Conservation (phyloP, 106 monocot species). For the Dioscorea dumetorum region DNA sequence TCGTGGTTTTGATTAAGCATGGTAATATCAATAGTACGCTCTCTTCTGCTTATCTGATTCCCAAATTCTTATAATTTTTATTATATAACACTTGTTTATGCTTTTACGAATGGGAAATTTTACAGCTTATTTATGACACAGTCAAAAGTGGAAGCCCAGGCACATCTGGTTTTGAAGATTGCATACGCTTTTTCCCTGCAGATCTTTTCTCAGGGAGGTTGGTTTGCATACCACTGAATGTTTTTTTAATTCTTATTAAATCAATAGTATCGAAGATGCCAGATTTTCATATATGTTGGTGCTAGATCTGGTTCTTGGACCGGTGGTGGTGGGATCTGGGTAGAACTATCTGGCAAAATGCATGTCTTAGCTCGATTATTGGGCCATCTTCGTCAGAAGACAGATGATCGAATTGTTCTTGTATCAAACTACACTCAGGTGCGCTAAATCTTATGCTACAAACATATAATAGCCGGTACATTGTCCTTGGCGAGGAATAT, state of each 20-base stretch:
- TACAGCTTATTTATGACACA: conserved; percentile 94
- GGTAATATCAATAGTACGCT: too few relatives aligned
- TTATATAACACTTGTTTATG: too few relatives aligned
- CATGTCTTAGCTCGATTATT: conserved; percentile 87
- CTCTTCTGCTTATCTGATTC: too few relatives aligned
- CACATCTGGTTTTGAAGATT: conserved; percentile 85
- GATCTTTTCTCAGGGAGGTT: conserved; percentile 93
- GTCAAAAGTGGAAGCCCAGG: conserved; percentile 80
- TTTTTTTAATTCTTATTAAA: too few relatives aligned
- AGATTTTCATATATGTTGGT: neutral
- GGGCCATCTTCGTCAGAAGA: conserved; percentile 78
- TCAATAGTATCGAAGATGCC: too few relatives aligned
- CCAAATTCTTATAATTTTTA: too few relatives aligned
- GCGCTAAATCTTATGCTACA: neutral
- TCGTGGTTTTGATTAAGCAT: too few relatives aligned
- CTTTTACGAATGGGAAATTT: neutral
- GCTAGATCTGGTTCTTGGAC: conserved; percentile 91
- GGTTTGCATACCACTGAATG: too few relatives aligned
- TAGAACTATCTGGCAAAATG: conserved; percentile 97
- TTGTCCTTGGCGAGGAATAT: too few relatives aligned
- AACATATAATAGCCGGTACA: too few relatives aligned
- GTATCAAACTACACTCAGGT: conserved; percentile 99
- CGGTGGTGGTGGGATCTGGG: conserved; percentile 94
- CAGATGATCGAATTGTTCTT: conserved; percentile 96
- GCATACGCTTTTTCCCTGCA: conserved; percentile 76